A percentile compares a stretch with the other conserved stretches of the same genome.
phyloP scores from a whole-genome alignment of 2,329 filamentous ascomycete species.

The Colletotrichum cereale region DNA sequence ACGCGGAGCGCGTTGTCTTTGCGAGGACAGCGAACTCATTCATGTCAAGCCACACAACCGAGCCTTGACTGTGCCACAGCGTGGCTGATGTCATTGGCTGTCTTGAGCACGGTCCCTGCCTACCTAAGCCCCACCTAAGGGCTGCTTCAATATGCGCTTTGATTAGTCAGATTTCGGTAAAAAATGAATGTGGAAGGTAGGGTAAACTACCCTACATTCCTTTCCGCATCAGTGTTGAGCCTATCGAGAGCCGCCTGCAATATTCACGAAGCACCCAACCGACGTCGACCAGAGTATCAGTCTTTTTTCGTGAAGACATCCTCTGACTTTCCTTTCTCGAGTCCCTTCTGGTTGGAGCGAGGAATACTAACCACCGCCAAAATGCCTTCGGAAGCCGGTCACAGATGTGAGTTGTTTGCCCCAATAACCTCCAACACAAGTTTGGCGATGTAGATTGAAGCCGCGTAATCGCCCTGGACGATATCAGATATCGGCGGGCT shows the following conservation, averaged over 20 bases:
- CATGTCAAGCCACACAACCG: not conserved
- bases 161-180: conserved; percentile 18
- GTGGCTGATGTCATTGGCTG: not conserved
- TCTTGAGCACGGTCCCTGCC: too few species aligned
- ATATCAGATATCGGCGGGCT: not conserved
- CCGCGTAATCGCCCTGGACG: not conserved
- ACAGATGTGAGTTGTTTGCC: conserved; percentile 80
- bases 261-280: conserved; percentile 34
- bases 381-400: conserved; percentile 90
- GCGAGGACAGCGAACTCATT: not conserved
- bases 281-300: conserved; percentile 43
- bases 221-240: conserved; percentile 17
- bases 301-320: conserved; percentile 52
- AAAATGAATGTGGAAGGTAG: conserved; percentile 10
- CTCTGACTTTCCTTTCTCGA: conserved; percentile 54
- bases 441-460: conserved; percentile 17
- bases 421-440: conserved; percentile 1
- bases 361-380: conserved; percentile 68
- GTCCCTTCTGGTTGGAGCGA: conserved; percentile 60
- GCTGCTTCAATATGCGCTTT: not conserved
- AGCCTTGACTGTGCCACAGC: not conserved
- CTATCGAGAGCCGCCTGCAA: conserved; percentile 13
- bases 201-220: conserved; percentile 8
- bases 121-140: too few species aligned
- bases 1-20: not conserved